Percentiles rank a stretch among this genome's conserved stretches.
Evolutionary conservation across 1,139 yeast species (phyloP).

Genomic region (Eremothecium gossypii): DNA sequence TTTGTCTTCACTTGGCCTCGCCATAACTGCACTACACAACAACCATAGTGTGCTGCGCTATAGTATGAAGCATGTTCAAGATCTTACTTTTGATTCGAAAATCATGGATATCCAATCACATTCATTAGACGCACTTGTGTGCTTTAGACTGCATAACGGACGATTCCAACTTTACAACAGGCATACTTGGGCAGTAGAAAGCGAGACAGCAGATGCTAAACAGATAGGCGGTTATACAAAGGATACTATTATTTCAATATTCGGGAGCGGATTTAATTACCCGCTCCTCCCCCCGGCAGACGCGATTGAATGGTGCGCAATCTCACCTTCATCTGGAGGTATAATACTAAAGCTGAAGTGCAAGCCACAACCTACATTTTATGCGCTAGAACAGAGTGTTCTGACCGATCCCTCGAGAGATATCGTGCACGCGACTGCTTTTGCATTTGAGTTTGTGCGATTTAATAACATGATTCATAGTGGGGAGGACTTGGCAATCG

Average conservation of each 20-base stretch:
- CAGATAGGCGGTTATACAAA: not conserved
- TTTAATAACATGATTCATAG: slow-evolving; percentile 29
- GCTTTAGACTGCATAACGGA: slow-evolving; percentile 25
- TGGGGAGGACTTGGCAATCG: slow-evolving; percentile 29
- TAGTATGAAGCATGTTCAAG: slow-evolving; percentile 7
- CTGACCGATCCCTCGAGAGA: slow-evolving; percentile 16
- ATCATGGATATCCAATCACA: slow-evolving; percentile 22
- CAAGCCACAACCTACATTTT: slow-evolving; percentile 17
- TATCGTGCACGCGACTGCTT: slow-evolving; percentile 24
- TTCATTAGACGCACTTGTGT: slow-evolving; percentile 21
- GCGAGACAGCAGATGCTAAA: slow-evolving; percentile 6
- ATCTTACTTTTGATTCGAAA: slow-evolving; percentile 16
- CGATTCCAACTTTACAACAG: slow-evolving; percentile 21
- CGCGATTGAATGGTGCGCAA: slow-evolving; percentile 24
- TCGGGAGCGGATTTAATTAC: slow-evolving; percentile 24
- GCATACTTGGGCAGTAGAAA: slow-evolving; percentile 27
- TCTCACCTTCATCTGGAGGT: slow-evolving; percentile 29
- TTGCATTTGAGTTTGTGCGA: slow-evolving; percentile 30
- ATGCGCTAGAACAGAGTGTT: slow-evolving; percentile 14
- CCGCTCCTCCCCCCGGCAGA: slow-evolving; percentile 18
- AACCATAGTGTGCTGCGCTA: not conserved
- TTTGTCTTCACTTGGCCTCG: not conserved
- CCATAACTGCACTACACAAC: not conserved
- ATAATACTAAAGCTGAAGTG: slow-evolving; percentile 19
- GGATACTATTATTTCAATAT: slow-evolving; percentile 24